Percentiles rank a stretch among this genome's conserved stretches.
phyloP scores from a whole-genome alignment of 108 stramenopile genomes.

The Seminavis robusta region DNA sequence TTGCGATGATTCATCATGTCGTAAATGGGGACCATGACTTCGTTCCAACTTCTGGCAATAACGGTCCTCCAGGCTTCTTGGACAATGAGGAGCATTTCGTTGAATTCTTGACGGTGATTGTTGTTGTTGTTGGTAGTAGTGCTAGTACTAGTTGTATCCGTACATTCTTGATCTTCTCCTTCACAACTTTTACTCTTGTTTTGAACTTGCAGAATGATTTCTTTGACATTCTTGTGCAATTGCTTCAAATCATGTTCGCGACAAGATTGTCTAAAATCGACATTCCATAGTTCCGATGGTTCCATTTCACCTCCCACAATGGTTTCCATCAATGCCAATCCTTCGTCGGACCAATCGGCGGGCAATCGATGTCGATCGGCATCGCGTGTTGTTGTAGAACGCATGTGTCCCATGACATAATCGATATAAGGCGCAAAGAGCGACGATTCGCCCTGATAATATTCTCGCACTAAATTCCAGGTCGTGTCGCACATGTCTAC shows the following conservation, averaged over 20 bases:
- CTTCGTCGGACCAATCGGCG: slow-evolving; percentile 46
- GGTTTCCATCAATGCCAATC: slow-evolving; percentile 25
- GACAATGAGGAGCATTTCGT: slow-evolving; percentile 19
- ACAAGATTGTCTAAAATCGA: no score
- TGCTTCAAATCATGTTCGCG: no score
- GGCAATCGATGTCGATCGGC: slow-evolving; percentile 26
- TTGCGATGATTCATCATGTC: slow-evolving; percentile 67
- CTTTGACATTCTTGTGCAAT: background rate
- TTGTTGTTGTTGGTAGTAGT: no score
- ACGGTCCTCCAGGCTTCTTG: slow-evolving; percentile 45
- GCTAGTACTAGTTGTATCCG: no score
- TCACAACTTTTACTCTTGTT: background rate
- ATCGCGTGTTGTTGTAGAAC: no score
- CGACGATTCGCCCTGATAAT: slow-evolving; percentile 45
- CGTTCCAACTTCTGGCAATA: slow-evolving; percentile 55
- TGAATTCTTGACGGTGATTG: slow-evolving; percentile 16
- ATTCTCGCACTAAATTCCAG: slow-evolving; percentile 19
- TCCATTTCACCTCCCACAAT: slow-evolving; percentile 17
- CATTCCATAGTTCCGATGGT: no score
- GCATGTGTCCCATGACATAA: no score
- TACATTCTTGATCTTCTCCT: slow-evolving; percentile 15
- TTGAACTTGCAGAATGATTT: slow-evolving; percentile 5
- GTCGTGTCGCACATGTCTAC: slow-evolving; percentile 20
- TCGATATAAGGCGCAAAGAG: slow-evolving; percentile 64
- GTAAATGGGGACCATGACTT: slow-evolving; percentile 55